A percentile compares a stretch with the other conserved stretches of the same genome.
Conservation (phyloP, 129 eudicot species). For the Pittosporum tobira region DNA sequence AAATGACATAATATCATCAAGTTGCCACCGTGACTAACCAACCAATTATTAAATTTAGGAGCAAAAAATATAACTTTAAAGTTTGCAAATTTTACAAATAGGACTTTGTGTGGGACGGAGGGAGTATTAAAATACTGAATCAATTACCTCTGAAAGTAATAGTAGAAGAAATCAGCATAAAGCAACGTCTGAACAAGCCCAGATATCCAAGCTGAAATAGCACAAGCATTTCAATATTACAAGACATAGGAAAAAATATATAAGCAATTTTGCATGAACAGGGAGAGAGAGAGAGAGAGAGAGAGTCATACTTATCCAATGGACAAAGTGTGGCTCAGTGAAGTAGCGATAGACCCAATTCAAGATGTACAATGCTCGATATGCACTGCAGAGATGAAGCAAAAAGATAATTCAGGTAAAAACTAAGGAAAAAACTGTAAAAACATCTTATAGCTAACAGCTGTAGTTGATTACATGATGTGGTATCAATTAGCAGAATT, state of each 20-base stretch:
- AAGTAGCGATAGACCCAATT: conserved; percentile 98
- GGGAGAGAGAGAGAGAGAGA: not conserved
- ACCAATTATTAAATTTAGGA: too few species aligned
- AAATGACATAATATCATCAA: too few species aligned
- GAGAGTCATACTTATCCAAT: conserved; percentile 78
- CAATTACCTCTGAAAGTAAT: conserved; percentile 87
- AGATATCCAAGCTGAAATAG: conserved; percentile 77
- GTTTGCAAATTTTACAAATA: too few species aligned
- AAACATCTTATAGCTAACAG: too few species aligned
- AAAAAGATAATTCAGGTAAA: not conserved
- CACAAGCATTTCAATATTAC: conserved; percentile 4
- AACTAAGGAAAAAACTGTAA: too few species aligned
- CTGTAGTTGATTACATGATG: too few species aligned
- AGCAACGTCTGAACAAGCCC: conserved; percentile 89
- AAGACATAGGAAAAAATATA: not conserved
- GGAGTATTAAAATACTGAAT: not conserved
- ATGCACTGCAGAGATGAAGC: conserved; percentile 53
- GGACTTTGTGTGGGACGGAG: too few species aligned
- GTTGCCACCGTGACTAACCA: too few species aligned
- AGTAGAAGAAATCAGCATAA: conserved; percentile 96
- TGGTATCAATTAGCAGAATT: too few species aligned
- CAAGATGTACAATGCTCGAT: conserved; percentile 75
- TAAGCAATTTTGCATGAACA: not conserved
- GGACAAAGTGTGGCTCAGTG: conserved; percentile 90
- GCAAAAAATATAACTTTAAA: too few species aligned